Evolutionary conservation across 768 basidiomycete genomes (phyloP).

Genomic region (Scleroderma bovista): DNA sequence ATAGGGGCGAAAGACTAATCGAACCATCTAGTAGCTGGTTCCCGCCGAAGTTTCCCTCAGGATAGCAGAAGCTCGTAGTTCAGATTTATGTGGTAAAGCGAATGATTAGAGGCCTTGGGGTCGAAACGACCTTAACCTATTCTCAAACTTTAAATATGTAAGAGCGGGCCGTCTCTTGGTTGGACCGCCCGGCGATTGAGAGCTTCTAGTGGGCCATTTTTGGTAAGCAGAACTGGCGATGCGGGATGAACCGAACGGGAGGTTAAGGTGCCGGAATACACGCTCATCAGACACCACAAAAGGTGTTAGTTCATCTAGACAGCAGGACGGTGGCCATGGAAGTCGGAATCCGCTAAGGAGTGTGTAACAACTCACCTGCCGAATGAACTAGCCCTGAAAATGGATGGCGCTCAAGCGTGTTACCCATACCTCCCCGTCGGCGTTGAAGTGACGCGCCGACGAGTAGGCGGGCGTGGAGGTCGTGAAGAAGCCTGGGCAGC

Average conservation of each 20-base stretch:
- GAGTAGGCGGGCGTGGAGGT: too few species aligned
- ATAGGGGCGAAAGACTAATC: slow-evolving; percentile 97
- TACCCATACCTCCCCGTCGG: slow-evolving; percentile 67
- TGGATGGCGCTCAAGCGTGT: slow-evolving; percentile 85
- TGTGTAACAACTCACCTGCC: slow-evolving; percentile 88
- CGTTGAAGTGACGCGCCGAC: too few species aligned
- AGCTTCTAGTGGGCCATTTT: slow-evolving; percentile 72
- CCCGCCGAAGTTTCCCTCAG: slow-evolving; percentile 86
- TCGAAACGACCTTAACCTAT: slow-evolving; percentile 86
- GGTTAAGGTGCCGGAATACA: slow-evolving; percentile 80
- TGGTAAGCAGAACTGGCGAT: slow-evolving; percentile 71
- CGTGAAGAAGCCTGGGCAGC: too few species aligned
- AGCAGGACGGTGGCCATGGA: slow-evolving; percentile 24
- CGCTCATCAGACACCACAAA: slow-evolving; percentile 82
- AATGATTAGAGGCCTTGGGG: slow-evolving; percentile 91
- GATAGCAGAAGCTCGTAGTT: slow-evolving; percentile 58
- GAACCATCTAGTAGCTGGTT: slow-evolving; percentile 93
- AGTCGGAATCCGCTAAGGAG: slow-evolving; percentile 41
- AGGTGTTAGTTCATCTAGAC: slow-evolving; percentile 85
- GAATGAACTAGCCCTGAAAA: slow-evolving; percentile 90
- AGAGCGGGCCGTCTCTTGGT: slow-evolving; percentile 47
- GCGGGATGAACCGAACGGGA: slow-evolving; percentile 65
- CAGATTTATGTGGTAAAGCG: slow-evolving; percentile 71
- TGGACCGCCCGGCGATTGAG: slow-evolving; percentile 52
- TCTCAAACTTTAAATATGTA: slow-evolving; percentile 67